Percentiles rank a stretch among this genome's conserved stretches.
Evolutionary conservation across 768 basidiomycete species (phyloP).

Genomic region (Tulasnella sp.): DNA sequence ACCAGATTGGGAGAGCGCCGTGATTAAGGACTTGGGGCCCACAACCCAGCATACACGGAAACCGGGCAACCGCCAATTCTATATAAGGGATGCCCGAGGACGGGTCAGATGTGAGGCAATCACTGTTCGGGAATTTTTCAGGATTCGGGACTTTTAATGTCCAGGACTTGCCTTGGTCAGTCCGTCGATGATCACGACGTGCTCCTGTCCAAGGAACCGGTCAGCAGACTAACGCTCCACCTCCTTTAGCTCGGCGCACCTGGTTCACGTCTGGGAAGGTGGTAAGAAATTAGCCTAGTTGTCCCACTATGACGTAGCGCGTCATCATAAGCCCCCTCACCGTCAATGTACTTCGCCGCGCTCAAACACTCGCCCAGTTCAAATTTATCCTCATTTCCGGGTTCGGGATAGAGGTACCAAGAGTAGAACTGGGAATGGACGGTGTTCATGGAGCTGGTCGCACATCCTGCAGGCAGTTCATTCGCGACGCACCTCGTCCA

Average conservation of each 20-base stretch:
- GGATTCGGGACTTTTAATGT: neutral
- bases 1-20: constrained; percentile 90
- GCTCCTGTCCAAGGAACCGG: constrained; percentile 53
- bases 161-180: constrained; percentile 71
- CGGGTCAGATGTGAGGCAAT: constrained; percentile 22
- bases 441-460: neutral
- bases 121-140: neutral
- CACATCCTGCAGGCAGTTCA: constrained; percentile 6
- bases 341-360: constrained; percentile 77
- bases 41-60: constrained; percentile 94
- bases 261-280: constrained; percentile 66
- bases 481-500: constrained; percentile 66
- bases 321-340: constrained; percentile 33
- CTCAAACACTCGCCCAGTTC: constrained; percentile 80
- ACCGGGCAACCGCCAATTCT: constrained; percentile 95
- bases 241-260: constrained; percentile 43
- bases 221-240: neutral
- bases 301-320: neutral
- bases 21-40: constrained; percentile 85
- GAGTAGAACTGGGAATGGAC: constrained; percentile 74
- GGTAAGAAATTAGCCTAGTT: neutral
- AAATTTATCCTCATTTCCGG: constrained; percentile 56
- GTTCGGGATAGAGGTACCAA: constrained; percentile 84
- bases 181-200: constrained; percentile 86
- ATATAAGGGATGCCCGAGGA: constrained; percentile 42